Conservation (phyloP, 2,329 filamentous ascomycete species). For the Monilinia aucupariae region DNA sequence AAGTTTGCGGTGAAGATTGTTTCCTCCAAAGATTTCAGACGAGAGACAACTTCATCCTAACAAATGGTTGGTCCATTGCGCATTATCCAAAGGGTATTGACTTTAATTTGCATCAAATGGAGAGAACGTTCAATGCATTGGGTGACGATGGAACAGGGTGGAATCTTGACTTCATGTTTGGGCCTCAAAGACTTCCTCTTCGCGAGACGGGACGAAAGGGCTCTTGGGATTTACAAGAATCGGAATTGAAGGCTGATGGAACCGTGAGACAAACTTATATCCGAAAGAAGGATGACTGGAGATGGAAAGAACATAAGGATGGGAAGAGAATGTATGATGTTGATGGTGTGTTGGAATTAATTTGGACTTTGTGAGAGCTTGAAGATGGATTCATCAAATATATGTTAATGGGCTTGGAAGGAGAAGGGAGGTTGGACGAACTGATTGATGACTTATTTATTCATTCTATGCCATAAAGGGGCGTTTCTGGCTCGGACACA, state of each 20-base stretch:
- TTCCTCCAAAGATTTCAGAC: conserved; percentile 33
- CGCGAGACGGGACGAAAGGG: conserved; percentile 47
- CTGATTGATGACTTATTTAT: conserved; percentile 9
- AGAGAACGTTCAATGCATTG: conserved; percentile 29
- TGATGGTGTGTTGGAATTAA: conserved; percentile 52
- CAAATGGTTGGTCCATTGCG: conserved; percentile 32
- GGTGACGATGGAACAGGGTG: conserved; percentile 32
- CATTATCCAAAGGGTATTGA: conserved; percentile 32
- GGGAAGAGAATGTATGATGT: conserved; percentile 46
- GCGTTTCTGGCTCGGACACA: conserved; percentile 7
- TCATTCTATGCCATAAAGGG: conserved; percentile 4
- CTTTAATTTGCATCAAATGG: conserved; percentile 33
- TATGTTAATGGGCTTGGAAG: background rate
- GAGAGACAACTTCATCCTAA: conserved; percentile 32
- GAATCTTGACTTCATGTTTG: conserved; percentile 45
- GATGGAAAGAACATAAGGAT: conserved; percentile 43
- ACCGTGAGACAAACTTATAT: conserved; percentile 50
- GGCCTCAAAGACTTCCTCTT: conserved; percentile 45
- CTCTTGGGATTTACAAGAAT: conserved; percentile 50
- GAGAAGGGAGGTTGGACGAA: background rate
- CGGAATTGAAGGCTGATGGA: conserved; percentile 43
- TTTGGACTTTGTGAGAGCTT: conserved; percentile 45
- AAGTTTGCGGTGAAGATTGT: conserved; percentile 34
- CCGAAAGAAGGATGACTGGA: conserved; percentile 46
- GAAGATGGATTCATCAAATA: background rate